Evolutionary conservation across 495 filamentous ascomycete species (phyloP), one percentile per base, ranked within the genome.

Genomic region (Sabuloglossum arenarium): DNA sequence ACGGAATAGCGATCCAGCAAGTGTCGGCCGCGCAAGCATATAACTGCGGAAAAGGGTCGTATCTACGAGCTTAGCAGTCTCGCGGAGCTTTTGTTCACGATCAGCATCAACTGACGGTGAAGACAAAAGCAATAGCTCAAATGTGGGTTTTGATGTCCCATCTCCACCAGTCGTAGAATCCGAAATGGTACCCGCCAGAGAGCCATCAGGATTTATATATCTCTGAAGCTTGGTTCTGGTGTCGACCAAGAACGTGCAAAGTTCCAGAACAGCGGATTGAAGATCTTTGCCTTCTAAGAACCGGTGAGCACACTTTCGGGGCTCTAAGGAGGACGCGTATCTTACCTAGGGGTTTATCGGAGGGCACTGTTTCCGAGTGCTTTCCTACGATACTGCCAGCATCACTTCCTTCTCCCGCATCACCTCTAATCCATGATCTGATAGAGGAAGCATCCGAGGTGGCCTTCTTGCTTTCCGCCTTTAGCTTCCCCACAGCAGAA

Each of bases 41-140:
- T 91, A 88, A 1, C 86, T 82, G 25, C 90, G 78, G 70, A 99
- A 99, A 0, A 97, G 74, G 1, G 88, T 88, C 0, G 91, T 97
- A 63, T 99, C 91, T 21, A 99, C 84, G 1, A 94, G 67, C 42
- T 74, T 80, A 25, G 88, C 94, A 1, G 83, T 85, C 43, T 81
- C 72, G 12, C 79, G 75, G 12, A 97, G 74, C 49, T 81, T 77
- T 21, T 78, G 65, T 59, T 83, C 76, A 59, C 86, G 83, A 57
- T 86, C 78, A 55, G 75, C 69, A n/a, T 79, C 70, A 34, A 70
- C 62, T 37, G 75, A 67, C 45, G 34, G 12, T 60, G 14, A 62
- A 61, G 24, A 3, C 57, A 45, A 61, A 60, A 10, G 60, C 50
- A 28, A 63, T 55, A 0, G 61, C 56, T 45, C 62, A 56, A 23